phyloP scores from a whole-genome alignment of 805 yeast species.

The Ogataea naganishii region DNA sequence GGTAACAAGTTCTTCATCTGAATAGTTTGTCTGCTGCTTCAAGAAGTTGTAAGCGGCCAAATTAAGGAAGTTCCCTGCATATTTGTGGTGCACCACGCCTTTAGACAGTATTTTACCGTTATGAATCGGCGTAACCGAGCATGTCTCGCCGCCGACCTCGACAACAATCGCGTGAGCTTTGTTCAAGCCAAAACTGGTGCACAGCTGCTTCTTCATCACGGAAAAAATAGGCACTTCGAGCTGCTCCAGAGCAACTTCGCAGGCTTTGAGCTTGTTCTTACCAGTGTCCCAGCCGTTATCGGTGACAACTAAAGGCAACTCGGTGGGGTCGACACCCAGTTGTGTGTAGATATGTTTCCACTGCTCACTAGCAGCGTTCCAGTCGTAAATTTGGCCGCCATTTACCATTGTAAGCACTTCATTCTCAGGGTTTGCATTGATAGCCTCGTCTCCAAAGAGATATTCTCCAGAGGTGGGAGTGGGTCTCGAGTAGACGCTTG shows the following conservation, averaged over 20 bases:
- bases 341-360: slow-evolving; percentile 59
- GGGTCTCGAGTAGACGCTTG: slow-evolving; percentile 43
- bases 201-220: slow-evolving; percentile 66
- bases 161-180: slow-evolving; percentile 70
- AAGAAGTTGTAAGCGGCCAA: slow-evolving; percentile 48
- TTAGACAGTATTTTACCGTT: slow-evolving; percentile 67
- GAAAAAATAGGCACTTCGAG: slow-evolving; percentile 71
- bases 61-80: slow-evolving; percentile 80
- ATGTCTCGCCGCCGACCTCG: slow-evolving; percentile 66
- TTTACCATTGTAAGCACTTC: slow-evolving; percentile 54
- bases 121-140: slow-evolving; percentile 66
- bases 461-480: slow-evolving; percentile 14
- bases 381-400: slow-evolving; percentile 60
- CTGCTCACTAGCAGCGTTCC: slow-evolving; percentile 58
- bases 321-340: slow-evolving; percentile 44
- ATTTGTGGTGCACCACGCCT: slow-evolving; percentile 57
- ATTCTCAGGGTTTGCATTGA: slow-evolving; percentile 33
- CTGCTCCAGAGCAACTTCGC: slow-evolving; percentile 69
- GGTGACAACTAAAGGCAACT: slow-evolving; percentile 54
- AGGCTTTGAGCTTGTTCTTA: slow-evolving; percentile 45
- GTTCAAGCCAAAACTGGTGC: slow-evolving; percentile 71
- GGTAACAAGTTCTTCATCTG: slow-evolving; percentile 20
- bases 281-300: slow-evolving; percentile 59
- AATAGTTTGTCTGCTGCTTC: slow-evolving; percentile 24
- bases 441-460: slow-evolving; percentile 29